Evolutionary conservation across 106 monocot species (phyloP), one percentile per base, ranked within the genome.

Genomic region (Phalaenopsis equestris): DNA sequence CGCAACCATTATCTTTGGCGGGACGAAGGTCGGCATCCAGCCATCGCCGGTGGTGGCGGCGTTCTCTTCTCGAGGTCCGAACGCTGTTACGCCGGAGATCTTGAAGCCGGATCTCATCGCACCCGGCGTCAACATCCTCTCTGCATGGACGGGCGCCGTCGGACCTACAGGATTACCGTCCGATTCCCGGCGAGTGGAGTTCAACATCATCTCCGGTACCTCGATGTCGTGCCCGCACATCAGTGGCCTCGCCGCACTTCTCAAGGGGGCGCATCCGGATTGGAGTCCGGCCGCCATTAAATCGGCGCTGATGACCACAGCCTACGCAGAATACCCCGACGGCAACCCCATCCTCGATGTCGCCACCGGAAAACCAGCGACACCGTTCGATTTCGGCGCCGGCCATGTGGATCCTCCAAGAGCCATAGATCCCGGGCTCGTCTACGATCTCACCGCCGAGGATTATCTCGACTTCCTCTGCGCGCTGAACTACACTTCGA

Each of bases 161-260:
- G 94, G 94, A 1, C 98, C 98, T 5, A 94, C 98, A n/a, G 98
- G 91, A 8, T 56, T 93, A 12, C 38, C 85, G 37, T 79, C 56
- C 5, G 98, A 99, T 79, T 2, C 72, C 0, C 86, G 98, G 10
- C 85, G 88, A 42, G 87, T 86, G 0, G 91, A 91, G 47, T 99
- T 91, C 89, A 99, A 94, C 86, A 94, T 99, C 77, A 94, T 99
- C 76, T 99, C 98, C 37, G 98, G 98, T 45, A 99, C 98, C 1
- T 99, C 98, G 39, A 99, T 99, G 98, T 99, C 98, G 23, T 99
- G 98, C 80, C 98, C 98, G 24, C 98, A 99, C 83, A 88, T 94
- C 37, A 99, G 98, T 78, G 98, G 98, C 11, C 92, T 99, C 16
- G 91, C 92, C 8, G 94, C 94, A 30, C 80, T 99, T 43, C 86